These are phyloP conservation scores for Dittrichia graveolens DNA, from an alignment of 129 eudicot species.

Conservation along the genomic window DNA sequence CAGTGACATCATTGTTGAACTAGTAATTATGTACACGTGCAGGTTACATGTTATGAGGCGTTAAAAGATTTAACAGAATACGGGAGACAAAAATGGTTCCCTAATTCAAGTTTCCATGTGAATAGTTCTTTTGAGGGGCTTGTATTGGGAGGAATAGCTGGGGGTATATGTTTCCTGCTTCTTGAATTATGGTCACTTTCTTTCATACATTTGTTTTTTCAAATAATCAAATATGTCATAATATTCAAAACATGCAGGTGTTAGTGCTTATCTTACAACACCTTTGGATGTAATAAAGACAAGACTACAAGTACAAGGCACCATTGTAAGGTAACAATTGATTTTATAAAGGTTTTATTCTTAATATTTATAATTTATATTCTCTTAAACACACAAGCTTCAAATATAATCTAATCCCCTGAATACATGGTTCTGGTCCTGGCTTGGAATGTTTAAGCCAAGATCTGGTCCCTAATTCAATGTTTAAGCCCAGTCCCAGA, in stretches of 20 bases:
- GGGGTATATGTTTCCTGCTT: constrained; percentile 51
- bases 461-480: too few species aligned
- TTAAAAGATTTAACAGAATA: constrained; percentile 67
- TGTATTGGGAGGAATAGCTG: constrained; percentile 93
- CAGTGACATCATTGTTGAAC: background rate
- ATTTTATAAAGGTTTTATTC: background rate
- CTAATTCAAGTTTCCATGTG: constrained; percentile 50
- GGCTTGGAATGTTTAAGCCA: too few species aligned
- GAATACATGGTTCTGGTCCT: too few species aligned
- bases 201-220: too few species aligned
- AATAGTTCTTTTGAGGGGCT: constrained; percentile 87
- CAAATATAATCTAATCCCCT: too few species aligned
- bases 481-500: too few species aligned
- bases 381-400: too few species aligned
- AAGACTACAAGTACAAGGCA: constrained; percentile 94
- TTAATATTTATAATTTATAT: too few species aligned
- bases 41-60: constrained; percentile 91
- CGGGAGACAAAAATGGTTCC: constrained; percentile 62
- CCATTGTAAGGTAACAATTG: constrained; percentile 51
- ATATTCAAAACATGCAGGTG: constrained; percentile 54
- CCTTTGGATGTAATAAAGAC: constrained; percentile 98
- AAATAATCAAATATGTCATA: background rate
- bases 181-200: too few species aligned
- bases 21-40: constrained; percentile 20
- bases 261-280: constrained; percentile 89